Percentiles rank a stretch among this genome's conserved stretches.
These are phyloP conservation scores for Arthroderma sp. DNA, from an alignment of 2,329 filamentous ascomycete genomes.

Conservation along the genomic window DNA sequence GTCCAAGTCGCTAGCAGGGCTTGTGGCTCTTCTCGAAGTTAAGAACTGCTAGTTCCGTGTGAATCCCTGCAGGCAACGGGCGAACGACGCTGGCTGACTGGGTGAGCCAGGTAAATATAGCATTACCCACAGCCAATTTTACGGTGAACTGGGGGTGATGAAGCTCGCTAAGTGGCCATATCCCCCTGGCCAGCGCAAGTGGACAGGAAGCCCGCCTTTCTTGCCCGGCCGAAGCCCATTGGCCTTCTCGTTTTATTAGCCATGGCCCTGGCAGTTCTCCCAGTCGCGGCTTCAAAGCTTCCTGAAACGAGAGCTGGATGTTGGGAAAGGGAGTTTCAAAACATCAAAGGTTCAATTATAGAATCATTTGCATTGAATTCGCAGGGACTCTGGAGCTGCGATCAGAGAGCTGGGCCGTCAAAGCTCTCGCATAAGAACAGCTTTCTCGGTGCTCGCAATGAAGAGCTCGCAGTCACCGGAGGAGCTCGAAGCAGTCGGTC, in stretches of 20 bases:
- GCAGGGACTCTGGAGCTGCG: not conserved
- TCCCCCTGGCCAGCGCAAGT: not conserved
- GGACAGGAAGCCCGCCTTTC: not conserved
- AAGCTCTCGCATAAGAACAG: not conserved
- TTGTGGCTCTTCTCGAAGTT: not conserved
- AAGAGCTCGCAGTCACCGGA: not conserved
- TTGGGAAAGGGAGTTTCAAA: not conserved
- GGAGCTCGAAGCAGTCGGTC: not conserved
- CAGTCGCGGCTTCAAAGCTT: not conserved
- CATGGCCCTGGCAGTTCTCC: not conserved
- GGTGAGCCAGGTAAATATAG: not conserved
- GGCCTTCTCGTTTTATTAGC: not conserved
- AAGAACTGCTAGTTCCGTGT: not conserved
- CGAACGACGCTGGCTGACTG: not conserved
- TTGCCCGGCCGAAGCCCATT: not conserved
- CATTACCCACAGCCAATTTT: constrained; percentile 1
- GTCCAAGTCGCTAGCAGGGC: not conserved
- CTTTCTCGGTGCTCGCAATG: not conserved
- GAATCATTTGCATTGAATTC: not conserved
- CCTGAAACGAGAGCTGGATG: not conserved
- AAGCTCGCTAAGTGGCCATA: not conserved
- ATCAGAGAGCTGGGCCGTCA: not conserved
- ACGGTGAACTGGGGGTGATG: not conserved
- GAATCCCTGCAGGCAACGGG: not conserved
- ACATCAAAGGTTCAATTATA: not conserved